These are phyloP conservation scores for Neonothopanus nambi DNA, from an alignment of 1,284 basidiomycete genomes.

Conservation along the genomic window DNA sequence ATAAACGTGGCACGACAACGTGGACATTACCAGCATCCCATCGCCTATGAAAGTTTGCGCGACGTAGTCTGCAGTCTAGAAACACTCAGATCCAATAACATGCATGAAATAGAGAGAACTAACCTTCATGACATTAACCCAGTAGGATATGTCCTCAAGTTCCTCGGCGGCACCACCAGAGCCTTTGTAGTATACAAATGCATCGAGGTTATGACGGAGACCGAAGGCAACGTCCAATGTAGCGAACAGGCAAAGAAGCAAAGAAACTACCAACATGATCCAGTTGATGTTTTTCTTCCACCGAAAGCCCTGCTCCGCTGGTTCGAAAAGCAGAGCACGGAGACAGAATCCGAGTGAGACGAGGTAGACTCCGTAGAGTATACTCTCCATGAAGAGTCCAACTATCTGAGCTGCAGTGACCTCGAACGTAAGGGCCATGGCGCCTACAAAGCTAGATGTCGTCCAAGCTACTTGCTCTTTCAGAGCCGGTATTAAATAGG, in stretches of 20 bases:
- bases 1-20: too few relatives aligned
- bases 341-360: conserved; percentile 13
- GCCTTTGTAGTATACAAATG: conserved; percentile 16
- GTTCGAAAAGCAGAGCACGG: conserved; percentile 6
- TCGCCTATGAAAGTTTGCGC: conserved; percentile 13
- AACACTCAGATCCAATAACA: neutral
- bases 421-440: neutral
- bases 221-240: conserved; percentile 11
- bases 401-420: conserved; percentile 12
- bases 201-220: conserved; percentile 3
- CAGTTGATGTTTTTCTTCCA: conserved; percentile 11
- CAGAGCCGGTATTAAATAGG: too few relatives aligned
- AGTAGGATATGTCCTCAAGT: conserved; percentile 6
- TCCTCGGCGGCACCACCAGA: conserved; percentile 10
- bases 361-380: conserved; percentile 19
- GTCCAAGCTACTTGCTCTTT: too few relatives aligned
- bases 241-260: conserved; percentile 7
- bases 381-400: conserved; percentile 4
- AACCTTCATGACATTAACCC: conserved; percentile 15
- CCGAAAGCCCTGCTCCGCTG: neutral
- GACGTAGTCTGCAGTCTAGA: conserved; percentile 2
- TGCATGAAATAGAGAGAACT: neutral
- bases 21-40: conserved; percentile 14
- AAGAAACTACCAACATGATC: conserved; percentile 9
- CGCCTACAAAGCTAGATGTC: too few relatives aligned